These are phyloP conservation scores for Starmerella vaccinii DNA, from an alignment of 805 yeast species.

Conservation along the genomic window DNA sequence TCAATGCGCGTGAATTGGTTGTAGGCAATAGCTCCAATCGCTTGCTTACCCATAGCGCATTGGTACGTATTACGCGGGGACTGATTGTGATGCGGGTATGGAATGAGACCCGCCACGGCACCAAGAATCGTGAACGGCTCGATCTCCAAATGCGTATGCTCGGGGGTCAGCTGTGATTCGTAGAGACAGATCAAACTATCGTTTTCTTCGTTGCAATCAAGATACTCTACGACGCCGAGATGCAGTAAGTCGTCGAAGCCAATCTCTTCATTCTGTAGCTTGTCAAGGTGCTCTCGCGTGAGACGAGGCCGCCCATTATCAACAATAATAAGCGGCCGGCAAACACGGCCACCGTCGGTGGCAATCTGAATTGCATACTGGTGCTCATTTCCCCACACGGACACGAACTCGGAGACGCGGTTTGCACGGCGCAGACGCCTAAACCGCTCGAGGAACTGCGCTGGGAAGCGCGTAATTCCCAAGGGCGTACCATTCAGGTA, in stretches of 20 bases:
- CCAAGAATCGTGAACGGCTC: constrained; percentile 91
- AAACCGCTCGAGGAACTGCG: constrained; percentile 68
- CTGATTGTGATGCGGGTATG: constrained; percentile 87
- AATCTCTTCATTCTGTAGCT: constrained; percentile 58
- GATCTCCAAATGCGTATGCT: constrained; percentile 80
- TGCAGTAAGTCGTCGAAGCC: constrained; percentile 83
- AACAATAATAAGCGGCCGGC: constrained; percentile 90
- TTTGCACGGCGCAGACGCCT: constrained; percentile 76
- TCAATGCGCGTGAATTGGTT: constrained; percentile 94
- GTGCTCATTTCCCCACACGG: constrained; percentile 80
- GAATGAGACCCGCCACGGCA: constrained; percentile 86
- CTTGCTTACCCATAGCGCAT: constrained; percentile 97
- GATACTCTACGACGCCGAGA: constrained; percentile 82
- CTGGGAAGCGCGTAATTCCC: constrained; percentile 81
- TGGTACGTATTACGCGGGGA: constrained; percentile 88
- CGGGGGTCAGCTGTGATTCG: constrained; percentile 47
- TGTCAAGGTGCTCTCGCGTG: constrained; percentile 53
- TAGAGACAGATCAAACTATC: constrained; percentile 87
- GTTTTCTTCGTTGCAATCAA: constrained; percentile 95
- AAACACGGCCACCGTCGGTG: constrained; percentile 96
- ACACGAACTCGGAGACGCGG: constrained; percentile 76
- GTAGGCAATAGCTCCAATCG: constrained; percentile 98
- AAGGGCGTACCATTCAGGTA: constrained; percentile 88
- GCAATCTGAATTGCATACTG: constrained; percentile 94
- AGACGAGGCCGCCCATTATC: constrained; percentile 61